These are phyloP conservation scores for Syncephalastrum monosporum DNA, from an alignment of 371 early-diverging fungal genomes.

Conservation along the genomic window DNA sequence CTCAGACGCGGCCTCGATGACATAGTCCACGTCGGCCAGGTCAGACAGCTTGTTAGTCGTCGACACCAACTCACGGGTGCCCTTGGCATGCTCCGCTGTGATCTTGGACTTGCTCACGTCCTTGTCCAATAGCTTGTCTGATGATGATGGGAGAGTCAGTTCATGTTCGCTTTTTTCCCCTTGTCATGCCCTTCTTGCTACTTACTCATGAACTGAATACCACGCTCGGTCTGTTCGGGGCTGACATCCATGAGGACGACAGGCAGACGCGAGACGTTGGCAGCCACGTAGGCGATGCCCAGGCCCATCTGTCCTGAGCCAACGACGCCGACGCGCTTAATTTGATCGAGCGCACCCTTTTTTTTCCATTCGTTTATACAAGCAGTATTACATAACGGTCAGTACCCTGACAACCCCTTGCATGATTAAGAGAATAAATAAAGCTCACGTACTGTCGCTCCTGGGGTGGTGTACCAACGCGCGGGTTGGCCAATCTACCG, in stretches of 20 bases:
- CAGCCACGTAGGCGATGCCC: constrained; percentile 96
- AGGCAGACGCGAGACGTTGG: constrained; percentile 76
- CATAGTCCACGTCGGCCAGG: constrained; percentile 74
- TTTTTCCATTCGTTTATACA: constrained; percentile 3
- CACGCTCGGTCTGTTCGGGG: constrained; percentile 78
- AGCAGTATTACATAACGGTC: background rate
- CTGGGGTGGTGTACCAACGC: no score
- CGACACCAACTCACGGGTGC: constrained; percentile 66
- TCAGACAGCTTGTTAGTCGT: constrained; percentile 57
- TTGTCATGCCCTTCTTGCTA: background rate
- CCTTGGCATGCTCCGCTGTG: constrained; percentile 74
- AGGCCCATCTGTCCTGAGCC: constrained; percentile 92
- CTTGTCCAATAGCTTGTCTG: constrained; percentile 85
- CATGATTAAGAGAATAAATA: background rate
- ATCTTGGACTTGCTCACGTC: constrained; percentile 87
- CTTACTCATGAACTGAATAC: constrained; percentile 79
- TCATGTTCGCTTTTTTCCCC: background rate
- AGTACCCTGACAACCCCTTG: background rate
- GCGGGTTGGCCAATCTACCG: no score
- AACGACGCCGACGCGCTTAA: constrained; percentile 71
- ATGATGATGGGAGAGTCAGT: constrained; percentile 10
- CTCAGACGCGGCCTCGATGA: constrained; percentile 96
- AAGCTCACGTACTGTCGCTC: no score
- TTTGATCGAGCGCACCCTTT: constrained; percentile 19
- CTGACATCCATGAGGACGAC: constrained; percentile 85